Percentiles rank a stretch among this genome's conserved stretches.
Conservation (phyloP, 257 asterid genomes). For the Haberlea rhodopensis region DNA sequence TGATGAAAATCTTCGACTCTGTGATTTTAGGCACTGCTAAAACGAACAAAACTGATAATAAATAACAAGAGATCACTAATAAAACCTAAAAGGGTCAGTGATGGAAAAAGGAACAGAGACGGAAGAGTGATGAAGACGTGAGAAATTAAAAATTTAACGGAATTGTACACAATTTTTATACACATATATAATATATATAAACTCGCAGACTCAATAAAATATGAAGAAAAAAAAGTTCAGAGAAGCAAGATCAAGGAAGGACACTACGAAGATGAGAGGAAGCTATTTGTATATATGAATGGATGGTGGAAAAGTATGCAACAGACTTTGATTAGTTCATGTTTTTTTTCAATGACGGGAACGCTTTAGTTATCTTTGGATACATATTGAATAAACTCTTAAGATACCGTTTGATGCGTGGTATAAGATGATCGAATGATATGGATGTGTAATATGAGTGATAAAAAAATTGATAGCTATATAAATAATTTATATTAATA, state of each 20-base stretch:
- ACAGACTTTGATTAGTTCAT: too few relatives aligned
- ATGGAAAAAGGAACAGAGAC: background rate
- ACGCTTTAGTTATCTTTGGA: too few relatives aligned
- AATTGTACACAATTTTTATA: background rate
- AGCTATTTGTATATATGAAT: background rate
- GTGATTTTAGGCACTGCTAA: background rate
- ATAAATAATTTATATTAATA: too few relatives aligned
- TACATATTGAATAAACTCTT: too few relatives aligned
- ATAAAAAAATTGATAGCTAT: too few relatives aligned
- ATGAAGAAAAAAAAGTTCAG: background rate
- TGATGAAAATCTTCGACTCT: background rate
- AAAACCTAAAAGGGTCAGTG: background rate
- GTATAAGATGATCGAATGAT: too few relatives aligned
- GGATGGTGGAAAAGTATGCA: background rate
- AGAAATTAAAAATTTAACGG: background rate
- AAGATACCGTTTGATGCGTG: too few relatives aligned
- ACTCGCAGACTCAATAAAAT: background rate
- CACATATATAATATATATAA: too few relatives aligned
- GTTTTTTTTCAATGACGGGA: too few relatives aligned
- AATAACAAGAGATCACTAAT: background rate
- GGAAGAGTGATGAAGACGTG: background rate
- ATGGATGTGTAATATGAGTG: too few relatives aligned
- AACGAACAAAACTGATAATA: background rate
- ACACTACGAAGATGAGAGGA: background rate
- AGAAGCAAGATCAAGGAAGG: background rate